phyloP scores from a whole-genome alignment of 129 eudicot genomes.

The Chrysanthemum lavandulifolium region DNA sequence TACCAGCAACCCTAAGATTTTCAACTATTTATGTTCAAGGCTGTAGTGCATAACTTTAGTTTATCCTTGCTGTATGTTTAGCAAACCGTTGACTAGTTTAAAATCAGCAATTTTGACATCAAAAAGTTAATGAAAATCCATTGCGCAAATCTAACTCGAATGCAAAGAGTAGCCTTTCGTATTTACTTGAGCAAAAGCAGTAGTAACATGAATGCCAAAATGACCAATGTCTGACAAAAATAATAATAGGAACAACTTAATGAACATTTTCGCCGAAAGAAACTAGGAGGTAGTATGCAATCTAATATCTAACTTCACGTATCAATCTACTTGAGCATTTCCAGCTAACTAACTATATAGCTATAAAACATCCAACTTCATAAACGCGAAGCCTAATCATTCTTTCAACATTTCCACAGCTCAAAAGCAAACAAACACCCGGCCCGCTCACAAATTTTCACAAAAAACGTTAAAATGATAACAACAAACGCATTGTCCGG shows the following conservation, averaged over 20 bases:
- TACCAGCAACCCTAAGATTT: background rate
- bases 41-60: background rate
- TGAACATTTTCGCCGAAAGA: slow-evolving; percentile 7
- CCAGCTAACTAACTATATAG: too few species aligned
- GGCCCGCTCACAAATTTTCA: too few species aligned
- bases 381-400: too few species aligned
- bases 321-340: background rate
- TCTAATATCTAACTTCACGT: background rate
- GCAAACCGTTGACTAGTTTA: background rate
- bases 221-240: background rate
- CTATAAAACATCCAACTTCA: too few species aligned
- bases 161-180: background rate
- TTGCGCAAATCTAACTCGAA: background rate
- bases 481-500: background rate
- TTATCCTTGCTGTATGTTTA: background rate
- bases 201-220: background rate
- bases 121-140: slow-evolving; percentile 1
- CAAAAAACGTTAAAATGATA: background rate
- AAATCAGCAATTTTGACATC: slow-evolving; percentile 3
- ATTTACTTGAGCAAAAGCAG: background rate
- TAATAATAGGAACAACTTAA: slow-evolving; percentile 11
- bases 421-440: background rate
- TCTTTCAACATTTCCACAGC: background rate
- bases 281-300: slow-evolving; percentile 1
- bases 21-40: background rate